Evolutionary conservation across 73 alveolate species (phyloP).

Genomic region (Paramecium bursaria): DNA sequence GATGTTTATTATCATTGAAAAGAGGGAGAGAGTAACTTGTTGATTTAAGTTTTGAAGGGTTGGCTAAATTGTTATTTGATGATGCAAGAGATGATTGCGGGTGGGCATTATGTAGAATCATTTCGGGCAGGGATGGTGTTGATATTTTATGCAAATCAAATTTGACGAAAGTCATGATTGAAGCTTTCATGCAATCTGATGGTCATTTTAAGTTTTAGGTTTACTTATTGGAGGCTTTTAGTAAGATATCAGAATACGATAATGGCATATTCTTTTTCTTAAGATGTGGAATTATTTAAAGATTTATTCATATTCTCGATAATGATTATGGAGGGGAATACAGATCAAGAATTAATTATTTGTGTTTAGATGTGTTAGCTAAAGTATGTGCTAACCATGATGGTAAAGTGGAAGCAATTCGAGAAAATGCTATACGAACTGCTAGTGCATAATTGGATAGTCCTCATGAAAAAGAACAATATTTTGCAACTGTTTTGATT

Average conservation of each 20-base stretch:
- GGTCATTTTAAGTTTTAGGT: slow-evolving; percentile 59
- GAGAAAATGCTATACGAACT: slow-evolving; percentile 51
- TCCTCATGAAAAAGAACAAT: slow-evolving; percentile 44
- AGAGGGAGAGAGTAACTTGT: slow-evolving; percentile 66
- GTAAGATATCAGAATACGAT: slow-evolving; percentile 62
- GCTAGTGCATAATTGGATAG: slow-evolving; percentile 65
- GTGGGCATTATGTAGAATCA: slow-evolving; percentile 71
- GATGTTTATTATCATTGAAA: slow-evolving; percentile 60
- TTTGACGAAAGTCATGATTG: slow-evolving; percentile 60
- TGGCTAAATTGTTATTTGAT: slow-evolving; percentile 64
- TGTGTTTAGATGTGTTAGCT: slow-evolving; percentile 62
- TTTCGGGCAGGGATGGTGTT: slow-evolving; percentile 71
- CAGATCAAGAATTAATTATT: slow-evolving; percentile 61
- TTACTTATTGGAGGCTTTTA: slow-evolving; percentile 62
- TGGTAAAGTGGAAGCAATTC: slow-evolving; percentile 68
- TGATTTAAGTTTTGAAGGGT: slow-evolving; percentile 64
- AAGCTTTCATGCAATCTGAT: slow-evolving; percentile 59
- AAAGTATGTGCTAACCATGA: slow-evolving; percentile 65
- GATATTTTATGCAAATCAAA: slow-evolving; percentile 64
- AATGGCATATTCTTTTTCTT: slow-evolving; percentile 65
- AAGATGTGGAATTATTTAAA: slow-evolving; percentile 57
- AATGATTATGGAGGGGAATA: slow-evolving; percentile 56
- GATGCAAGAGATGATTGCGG: slow-evolving; percentile 68
- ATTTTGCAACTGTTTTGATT: slow-evolving; percentile 58
- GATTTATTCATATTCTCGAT: slow-evolving; percentile 62